Conservation (phyloP, 768 basidiomycete genomes). For the Leccinum subtestaceum region DNA sequence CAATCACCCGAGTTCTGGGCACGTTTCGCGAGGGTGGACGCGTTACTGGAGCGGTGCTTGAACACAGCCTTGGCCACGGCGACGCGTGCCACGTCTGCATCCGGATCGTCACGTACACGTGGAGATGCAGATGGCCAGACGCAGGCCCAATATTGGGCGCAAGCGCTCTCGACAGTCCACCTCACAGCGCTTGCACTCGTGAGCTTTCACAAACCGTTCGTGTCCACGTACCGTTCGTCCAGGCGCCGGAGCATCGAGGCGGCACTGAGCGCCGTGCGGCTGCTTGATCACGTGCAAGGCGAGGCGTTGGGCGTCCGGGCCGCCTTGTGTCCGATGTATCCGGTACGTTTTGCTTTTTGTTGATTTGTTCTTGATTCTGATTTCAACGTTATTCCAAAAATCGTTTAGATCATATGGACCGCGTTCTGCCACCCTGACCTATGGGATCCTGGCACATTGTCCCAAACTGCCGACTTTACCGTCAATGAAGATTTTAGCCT, state of each 20-base stretch:
- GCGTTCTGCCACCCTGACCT: slow-evolving; percentile 4
- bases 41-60: slow-evolving; percentile 38
- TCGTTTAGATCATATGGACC: slow-evolving; percentile 25
- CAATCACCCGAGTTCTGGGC: slow-evolving; percentile 43
- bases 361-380: neutral
- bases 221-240: slow-evolving; percentile 12
- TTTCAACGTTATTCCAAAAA: neutral
- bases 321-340: slow-evolving; percentile 18
- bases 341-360: slow-evolving; percentile 3
- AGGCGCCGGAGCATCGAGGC: slow-evolving; percentile 16
- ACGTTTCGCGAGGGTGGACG: slow-evolving; percentile 45
- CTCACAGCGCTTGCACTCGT: slow-evolving; percentile 26
- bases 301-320: slow-evolving; percentile 2
- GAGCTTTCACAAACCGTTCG: slow-evolving; percentile 22
- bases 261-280: slow-evolving; percentile 12
- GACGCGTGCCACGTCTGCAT: neutral
- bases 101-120: neutral
- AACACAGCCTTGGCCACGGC: slow-evolving; percentile 9
- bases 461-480: too few species aligned
- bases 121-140: neutral
- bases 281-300: slow-evolving; percentile 12
- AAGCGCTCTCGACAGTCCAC: slow-evolving; percentile 17
- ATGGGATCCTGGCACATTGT: too few species aligned
- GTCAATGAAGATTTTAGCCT: too few species aligned
- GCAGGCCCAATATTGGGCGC: neutral